phyloP scores from a whole-genome alignment of 352 stramenopile species.

The Salisapilia sapeloensis region DNA sequence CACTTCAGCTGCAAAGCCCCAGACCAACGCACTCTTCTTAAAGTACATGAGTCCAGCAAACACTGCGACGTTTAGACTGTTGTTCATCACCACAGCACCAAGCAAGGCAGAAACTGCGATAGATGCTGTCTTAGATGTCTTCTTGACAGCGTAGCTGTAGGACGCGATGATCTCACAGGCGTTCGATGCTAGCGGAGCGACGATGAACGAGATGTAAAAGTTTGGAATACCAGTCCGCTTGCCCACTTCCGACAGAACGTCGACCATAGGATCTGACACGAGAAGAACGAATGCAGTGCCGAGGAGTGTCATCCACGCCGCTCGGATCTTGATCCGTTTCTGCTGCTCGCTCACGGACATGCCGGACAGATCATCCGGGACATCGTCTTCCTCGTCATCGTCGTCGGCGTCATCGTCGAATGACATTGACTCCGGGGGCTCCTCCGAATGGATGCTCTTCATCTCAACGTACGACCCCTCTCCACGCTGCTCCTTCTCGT shows the following conservation, averaged over 20 bases:
- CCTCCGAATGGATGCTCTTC: constrained; percentile 15
- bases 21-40: constrained; percentile 82
- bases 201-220: constrained; percentile 98
- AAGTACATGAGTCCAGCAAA: constrained; percentile 96
- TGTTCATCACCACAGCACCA: constrained; percentile 97
- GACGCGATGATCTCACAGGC: constrained; percentile 94
- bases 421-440: constrained; percentile 26
- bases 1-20: constrained; percentile 96
- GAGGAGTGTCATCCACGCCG: constrained; percentile 87
- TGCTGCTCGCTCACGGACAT: constrained; percentile 92
- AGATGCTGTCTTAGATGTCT: constrained; percentile 95
- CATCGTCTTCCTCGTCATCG: constrained; percentile 87
- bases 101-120: constrained; percentile 89
- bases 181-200: constrained; percentile 95
- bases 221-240: constrained; percentile 77
- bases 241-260: constrained; percentile 91
- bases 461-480: constrained; percentile 6
- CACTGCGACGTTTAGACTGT: constrained; percentile 97
- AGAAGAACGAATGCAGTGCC: constrained; percentile 89
- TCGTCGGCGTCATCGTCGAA: constrained; percentile 40
- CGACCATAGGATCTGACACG: constrained; percentile 97
- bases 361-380: constrained; percentile 88
- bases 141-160: constrained; percentile 96
- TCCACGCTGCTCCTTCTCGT: constrained; percentile 35
- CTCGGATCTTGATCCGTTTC: constrained; percentile 87